Evolutionary conservation across 2,329 filamentous ascomycete genomes (phyloP), one percentile per base, ranked within the genome.

Genomic region (Tolypocladium sp.): DNA sequence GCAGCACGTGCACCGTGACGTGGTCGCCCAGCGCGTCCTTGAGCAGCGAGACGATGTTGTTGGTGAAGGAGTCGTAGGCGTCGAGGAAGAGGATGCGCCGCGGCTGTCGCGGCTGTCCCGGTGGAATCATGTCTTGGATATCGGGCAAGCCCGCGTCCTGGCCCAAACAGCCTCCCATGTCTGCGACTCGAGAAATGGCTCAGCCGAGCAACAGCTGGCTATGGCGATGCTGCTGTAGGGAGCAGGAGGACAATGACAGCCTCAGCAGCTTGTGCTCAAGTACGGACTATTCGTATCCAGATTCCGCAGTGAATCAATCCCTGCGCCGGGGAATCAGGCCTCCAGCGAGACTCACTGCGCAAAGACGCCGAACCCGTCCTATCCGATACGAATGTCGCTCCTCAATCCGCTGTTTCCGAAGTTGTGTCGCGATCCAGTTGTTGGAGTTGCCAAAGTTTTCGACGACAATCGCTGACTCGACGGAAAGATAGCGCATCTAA

Each of bases 21-120:
- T 86, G 78, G 25, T 83, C 88, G 60, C 81, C 76, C 10, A 96
- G 80, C 4, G 84, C 80, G 4, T 87, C 85, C 65, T 88, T 83
- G 54, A 97, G 80, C 40, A 96, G 83, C 7, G 90, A 87, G 57
- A 95, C 86, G 67, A 97, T 94, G 76, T 97, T 97, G 76, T 96
- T 92, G 58, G 92, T 91, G 75, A 97, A 99, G 49, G 92, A 97
- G 77, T 99, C 94, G 74, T 96, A 96, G 62, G 93, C 92, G 73
- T 97, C 94, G 65, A 99, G 81, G 75, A 96, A 96, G 63, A 97
- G 84, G 62, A 97, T 88, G 61, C 78, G 77, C 59, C 63, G 69
- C 58, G 61, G 61, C 41, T 27, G 59, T 30, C n/a, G 60, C 57
- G 35, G 55, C 38, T 4, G 8, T 12, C 17, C 2, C 46, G 46